Evolutionary conservation across 1,284 basidiomycete genomes (phyloP).

Genomic region (Sanghuangporus sanghuang): DNA sequence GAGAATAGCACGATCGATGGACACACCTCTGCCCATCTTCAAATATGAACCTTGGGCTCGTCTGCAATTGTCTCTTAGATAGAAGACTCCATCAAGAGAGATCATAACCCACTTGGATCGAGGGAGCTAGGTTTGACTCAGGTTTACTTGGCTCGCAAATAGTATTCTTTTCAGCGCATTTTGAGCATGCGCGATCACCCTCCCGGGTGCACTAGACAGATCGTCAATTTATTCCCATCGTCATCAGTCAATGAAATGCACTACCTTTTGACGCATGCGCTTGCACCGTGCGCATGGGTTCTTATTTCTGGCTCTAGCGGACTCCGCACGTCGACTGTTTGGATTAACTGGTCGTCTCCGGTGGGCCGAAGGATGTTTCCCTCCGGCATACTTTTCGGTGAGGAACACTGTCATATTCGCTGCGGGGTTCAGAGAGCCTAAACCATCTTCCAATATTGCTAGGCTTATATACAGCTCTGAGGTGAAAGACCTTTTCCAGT

Average conservation of each 20-base stretch:
- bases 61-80: not conserved
- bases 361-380: not conserved
- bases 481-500: too few species aligned
- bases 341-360: not conserved
- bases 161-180: not conserved
- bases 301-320: not conserved
- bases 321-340: not conserved
- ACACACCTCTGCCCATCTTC: not conserved
- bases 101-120: not conserved
- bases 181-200: not conserved
- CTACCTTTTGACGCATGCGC: not conserved
- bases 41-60: not conserved
- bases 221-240: not conserved
- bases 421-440: too few species aligned
- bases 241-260: not conserved
- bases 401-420: not conserved
- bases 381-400: too few species aligned
- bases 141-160: not conserved
- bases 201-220: not conserved
- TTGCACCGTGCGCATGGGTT: not conserved
- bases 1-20: not conserved
- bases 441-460: too few species aligned
- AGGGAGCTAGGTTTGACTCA: not conserved
- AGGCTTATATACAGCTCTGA: too few species aligned
- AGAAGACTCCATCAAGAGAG: not conserved